Evolutionary conservation across 768 basidiomycete genomes (phyloP).

Genomic region (Collybia mongolica): DNA sequence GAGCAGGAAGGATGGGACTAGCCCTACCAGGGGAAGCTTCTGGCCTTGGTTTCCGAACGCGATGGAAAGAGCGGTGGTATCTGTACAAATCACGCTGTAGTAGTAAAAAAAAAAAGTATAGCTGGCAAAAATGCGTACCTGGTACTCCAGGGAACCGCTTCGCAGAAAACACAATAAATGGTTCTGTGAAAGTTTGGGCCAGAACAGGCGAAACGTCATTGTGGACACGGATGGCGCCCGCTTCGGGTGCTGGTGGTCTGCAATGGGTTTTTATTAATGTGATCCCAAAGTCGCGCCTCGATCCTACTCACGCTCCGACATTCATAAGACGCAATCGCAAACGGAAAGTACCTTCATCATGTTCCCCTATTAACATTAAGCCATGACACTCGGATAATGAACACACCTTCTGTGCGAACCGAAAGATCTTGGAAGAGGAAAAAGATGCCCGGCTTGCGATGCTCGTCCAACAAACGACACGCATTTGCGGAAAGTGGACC

Average conservation of each 20-base stretch:
- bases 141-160: slow-evolving; percentile 96
- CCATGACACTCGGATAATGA: slow-evolving; percentile 2
- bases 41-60: slow-evolving; percentile 89
- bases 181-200: slow-evolving; percentile 80
- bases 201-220: slow-evolving; percentile 72
- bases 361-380: slow-evolving; percentile 7
- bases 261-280: not conserved
- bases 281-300: not conserved
- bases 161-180: slow-evolving; percentile 86
- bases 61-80: slow-evolving; percentile 87
- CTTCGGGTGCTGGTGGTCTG: slow-evolving; percentile 73
- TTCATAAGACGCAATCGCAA: slow-evolving; percentile 87
- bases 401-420: slow-evolving; percentile 84
- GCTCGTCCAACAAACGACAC: slow-evolving; percentile 79
- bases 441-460: slow-evolving; percentile 85
- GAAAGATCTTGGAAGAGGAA: slow-evolving; percentile 96
- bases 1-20: slow-evolving; percentile 11
- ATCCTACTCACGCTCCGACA: slow-evolving; percentile 76
- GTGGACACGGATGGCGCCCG: slow-evolving; percentile 64
- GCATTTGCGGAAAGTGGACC: slow-evolving; percentile 88
- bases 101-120: slow-evolving; percentile 4
- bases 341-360: slow-evolving; percentile 70
- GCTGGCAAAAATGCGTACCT: slow-evolving; percentile 46
- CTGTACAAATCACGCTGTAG: slow-evolving; percentile 34
- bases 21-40: slow-evolving; percentile 77